Base-by-base conservation (phyloP, 2,329 filamentous ascomycete genomes). In the Hypoxylon sp. region DNA sequence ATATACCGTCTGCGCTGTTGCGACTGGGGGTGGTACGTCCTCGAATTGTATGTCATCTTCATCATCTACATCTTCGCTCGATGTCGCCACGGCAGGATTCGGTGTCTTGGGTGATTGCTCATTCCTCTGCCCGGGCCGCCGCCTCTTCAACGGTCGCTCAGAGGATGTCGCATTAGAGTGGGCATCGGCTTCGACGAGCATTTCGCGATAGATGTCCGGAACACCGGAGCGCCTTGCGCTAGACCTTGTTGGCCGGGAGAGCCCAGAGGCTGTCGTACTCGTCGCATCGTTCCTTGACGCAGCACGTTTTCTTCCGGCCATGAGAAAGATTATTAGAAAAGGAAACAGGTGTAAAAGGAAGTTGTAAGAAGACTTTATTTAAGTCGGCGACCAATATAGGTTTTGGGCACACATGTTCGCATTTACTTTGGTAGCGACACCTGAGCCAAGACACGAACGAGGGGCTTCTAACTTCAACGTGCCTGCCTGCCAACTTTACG, bases 1-100 rank as follows among this genome's bases (percentile, higher is more conserved):
- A 46, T 82, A 79, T 57, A 85, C 78, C 0, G 84, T 87, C 71
- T 87, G 85, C 16, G 85, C 69, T 0, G 80, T 84, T 0, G 83
- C 79, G 12, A 76, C 68, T 0, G 85, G 84, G 2, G 85, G 69
- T 3, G 75, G 69, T 1, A 86, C 82, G 70, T 87, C 84, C 64
- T 86, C 80, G 68, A 86, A 85, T 44, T 83, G 80, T 20, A 82
- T 58, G 11, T 79, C 77, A 2, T 82, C 81, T 2, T 82, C 75
- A 5, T 77, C 79, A 0, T 80, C 77, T 1, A 60, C 56, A 8
- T 67, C 61, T 18, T 65, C 68, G 2, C 52, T 52, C 18, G 55
- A 33, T 9, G 26, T 60, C 40, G 50, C 24, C 12, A 75, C 72
- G 5, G 46, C 54, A 14, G 51, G 48, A 22, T 58, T 48, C n/a